Evolutionary conservation across 495 filamentous ascomycete genomes (phyloP).

Genomic region (Pyrenula massariospora): DNA sequence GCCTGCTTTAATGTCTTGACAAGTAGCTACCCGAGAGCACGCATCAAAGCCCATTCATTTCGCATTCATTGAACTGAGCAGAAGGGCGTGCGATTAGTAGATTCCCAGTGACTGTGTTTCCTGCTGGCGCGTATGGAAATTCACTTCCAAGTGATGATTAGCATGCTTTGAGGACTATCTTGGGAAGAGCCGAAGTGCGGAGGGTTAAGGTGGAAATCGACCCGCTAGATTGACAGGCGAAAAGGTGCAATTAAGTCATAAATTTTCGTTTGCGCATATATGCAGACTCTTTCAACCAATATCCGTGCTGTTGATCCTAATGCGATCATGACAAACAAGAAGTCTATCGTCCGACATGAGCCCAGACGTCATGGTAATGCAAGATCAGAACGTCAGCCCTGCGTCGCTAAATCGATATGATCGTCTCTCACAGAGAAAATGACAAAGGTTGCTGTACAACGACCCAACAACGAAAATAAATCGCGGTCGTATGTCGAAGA

Average conservation of each 20-base stretch:
- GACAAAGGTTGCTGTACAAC: not conserved
- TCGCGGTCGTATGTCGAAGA: not conserved
- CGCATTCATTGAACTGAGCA: not conserved
- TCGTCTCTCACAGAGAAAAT: not conserved
- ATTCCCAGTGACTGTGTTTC: not conserved
- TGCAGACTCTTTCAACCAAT: too few relatives aligned
- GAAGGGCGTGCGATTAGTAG: not conserved
- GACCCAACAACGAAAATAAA: not conserved
- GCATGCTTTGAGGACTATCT: too few relatives aligned
- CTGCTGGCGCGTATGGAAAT: too few relatives aligned
- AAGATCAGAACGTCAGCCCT: not conserved
- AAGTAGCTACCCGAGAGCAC: not conserved
- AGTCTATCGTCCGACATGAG: too few relatives aligned
- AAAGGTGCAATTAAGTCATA: too few relatives aligned
- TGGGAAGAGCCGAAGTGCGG: not conserved
- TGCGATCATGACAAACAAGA: too few relatives aligned
- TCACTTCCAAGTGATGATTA: not conserved
- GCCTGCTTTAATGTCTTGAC: not conserved
- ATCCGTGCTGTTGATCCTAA: too few relatives aligned
- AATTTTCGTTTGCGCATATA: too few relatives aligned
- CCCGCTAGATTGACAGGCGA: too few relatives aligned
- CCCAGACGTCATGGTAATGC: too few relatives aligned
- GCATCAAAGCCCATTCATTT: not conserved
- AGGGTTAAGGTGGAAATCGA: not conserved
- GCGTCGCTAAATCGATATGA: not conserved